phyloP scores from a whole-genome alignment of 2,329 filamentous ascomycete genomes.

The Teratosphaeria destructans region DNA sequence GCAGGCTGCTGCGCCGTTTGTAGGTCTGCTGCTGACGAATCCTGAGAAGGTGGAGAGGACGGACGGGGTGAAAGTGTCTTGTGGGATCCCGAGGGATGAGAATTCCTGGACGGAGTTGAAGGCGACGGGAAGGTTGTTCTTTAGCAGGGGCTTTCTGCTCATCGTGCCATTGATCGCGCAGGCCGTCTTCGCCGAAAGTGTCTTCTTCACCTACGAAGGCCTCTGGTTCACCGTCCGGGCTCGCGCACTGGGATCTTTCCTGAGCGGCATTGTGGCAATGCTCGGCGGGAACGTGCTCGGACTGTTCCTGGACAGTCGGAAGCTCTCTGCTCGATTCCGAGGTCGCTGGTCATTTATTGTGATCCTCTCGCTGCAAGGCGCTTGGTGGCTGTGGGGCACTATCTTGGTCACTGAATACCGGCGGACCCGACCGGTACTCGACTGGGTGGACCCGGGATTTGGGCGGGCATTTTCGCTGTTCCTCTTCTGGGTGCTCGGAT shows the following conservation, averaged over 20 bases:
- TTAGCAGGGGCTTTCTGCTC: conserved; percentile 52
- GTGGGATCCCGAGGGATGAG: conserved; percentile 43
- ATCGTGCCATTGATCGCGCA: conserved; percentile 60
- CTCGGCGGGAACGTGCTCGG: conserved; percentile 44
- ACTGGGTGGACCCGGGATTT: conserved; percentile 56
- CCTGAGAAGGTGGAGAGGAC: conserved; percentile 54
- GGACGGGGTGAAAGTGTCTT: conserved; percentile 43
- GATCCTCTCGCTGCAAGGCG: conserved; percentile 51
- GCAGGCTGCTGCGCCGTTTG: conserved; percentile 55
- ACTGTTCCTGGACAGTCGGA: conserved; percentile 51
- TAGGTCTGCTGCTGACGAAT: conserved; percentile 50
- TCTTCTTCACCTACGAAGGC: conserved; percentile 53
- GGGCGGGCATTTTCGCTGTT: conserved; percentile 57
- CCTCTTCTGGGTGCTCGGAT: conserved; percentile 55
- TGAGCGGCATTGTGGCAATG: conserved; percentile 58
- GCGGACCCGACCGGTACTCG: conserved; percentile 48
- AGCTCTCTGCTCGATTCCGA: conserved; percentile 44
- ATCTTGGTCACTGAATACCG: conserved; percentile 53
- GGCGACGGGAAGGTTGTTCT: conserved; percentile 48
- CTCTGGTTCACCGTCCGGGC: conserved; percentile 62
- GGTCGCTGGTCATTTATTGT: conserved; percentile 45
- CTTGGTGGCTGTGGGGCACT: conserved; percentile 63
- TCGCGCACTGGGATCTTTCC: conserved; percentile 58
- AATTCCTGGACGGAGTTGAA: conserved; percentile 50
- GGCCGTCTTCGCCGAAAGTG: conserved; percentile 59